A percentile compares a stretch with the other conserved stretches of the same genome.
These are phyloP conservation scores for Candida krabiensis DNA, from an alignment of 805 yeast genomes.

Conservation along the genomic window DNA sequence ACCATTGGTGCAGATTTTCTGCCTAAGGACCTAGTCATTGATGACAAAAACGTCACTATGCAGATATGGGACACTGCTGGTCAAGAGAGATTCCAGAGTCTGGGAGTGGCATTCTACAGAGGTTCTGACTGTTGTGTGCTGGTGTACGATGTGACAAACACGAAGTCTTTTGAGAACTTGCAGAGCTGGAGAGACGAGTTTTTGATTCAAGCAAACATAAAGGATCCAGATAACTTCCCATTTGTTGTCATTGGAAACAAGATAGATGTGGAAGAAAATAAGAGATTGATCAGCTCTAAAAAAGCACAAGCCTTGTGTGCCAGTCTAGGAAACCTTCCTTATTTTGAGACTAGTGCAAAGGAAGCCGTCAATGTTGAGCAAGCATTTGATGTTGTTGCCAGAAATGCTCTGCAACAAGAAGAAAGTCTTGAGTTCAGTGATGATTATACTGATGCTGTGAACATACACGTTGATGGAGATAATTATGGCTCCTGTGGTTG, in stretches of 20 bases:
- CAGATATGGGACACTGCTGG: conserved; percentile 99
- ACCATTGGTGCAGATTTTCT: conserved; percentile 97
- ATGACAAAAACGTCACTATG: conserved; percentile 76
- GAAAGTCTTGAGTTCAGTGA: conserved; percentile 88
- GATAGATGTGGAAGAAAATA: conserved; percentile 89
- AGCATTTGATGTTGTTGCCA: conserved; percentile 94
- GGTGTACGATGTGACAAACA: conserved; percentile 93
- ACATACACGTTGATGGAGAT: conserved; percentile 88
- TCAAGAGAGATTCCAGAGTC: conserved; percentile 93
- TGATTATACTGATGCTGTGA: conserved; percentile 95
- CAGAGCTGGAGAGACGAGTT: conserved; percentile 96
- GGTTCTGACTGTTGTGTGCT: conserved; percentile 98
- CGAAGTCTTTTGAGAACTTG: conserved; percentile 86
- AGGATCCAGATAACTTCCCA: conserved; percentile 93
- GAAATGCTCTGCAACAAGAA: conserved; percentile 94
- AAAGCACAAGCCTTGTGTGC: conserved; percentile 45
- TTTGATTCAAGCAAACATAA: conserved; percentile 86
- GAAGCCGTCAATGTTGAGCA: conserved; percentile 93
- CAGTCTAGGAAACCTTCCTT: conserved; percentile 70
- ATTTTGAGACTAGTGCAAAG: conserved; percentile 97
- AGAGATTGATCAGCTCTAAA: conserved; percentile 65
- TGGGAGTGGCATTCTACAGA: conserved; percentile 95
- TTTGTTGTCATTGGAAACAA: conserved; percentile 94
- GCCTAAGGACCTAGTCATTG: conserved; percentile 85
- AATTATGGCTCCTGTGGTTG: conserved; percentile 69